Conservation (phyloP, 2,329 filamentous ascomycete species). For the Hypoxylon sp. region DNA sequence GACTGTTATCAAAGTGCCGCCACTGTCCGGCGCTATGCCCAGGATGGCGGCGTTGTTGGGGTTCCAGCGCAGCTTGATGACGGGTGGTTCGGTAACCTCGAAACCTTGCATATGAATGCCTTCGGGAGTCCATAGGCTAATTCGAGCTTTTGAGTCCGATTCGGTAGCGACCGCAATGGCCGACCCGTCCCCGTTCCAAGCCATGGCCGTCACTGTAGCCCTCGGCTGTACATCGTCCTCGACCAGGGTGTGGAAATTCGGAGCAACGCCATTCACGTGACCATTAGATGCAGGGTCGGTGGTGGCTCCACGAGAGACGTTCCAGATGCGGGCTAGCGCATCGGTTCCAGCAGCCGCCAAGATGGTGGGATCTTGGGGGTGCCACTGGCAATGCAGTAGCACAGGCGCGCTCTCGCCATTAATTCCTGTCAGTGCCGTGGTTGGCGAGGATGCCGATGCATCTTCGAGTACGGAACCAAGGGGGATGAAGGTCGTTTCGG, state of each 20-base stretch:
- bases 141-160: conserved; percentile 58
- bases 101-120: conserved; percentile 62
- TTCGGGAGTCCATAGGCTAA: conserved; percentile 65
- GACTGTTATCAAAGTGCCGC: conserved; percentile 64
- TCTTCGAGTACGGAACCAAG: conserved; percentile 52
- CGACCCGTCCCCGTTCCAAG: conserved; percentile 67
- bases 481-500: conserved; percentile 68
- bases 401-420: conserved; percentile 64
- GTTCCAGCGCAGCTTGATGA: conserved; percentile 70
- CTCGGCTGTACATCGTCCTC: conserved; percentile 61
- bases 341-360: conserved; percentile 74
- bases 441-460: conserved; percentile 48
- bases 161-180: conserved; percentile 68
- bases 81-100: conserved; percentile 66
- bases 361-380: conserved; percentile 69
- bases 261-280: conserved; percentile 56
- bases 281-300: conserved; percentile 54
- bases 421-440: conserved; percentile 46
- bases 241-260: conserved; percentile 58
- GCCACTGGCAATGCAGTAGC: conserved; percentile 75
- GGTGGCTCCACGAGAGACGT: conserved; percentile 63
- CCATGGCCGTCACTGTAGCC: conserved; percentile 65
- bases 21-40: conserved; percentile 64
- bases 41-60: conserved; percentile 63
- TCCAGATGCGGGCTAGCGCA: conserved; percentile 75